phyloP scores from a whole-genome alignment of 2,329 filamentous ascomycete species.

The Pseudogymnoascus sp. region DNA sequence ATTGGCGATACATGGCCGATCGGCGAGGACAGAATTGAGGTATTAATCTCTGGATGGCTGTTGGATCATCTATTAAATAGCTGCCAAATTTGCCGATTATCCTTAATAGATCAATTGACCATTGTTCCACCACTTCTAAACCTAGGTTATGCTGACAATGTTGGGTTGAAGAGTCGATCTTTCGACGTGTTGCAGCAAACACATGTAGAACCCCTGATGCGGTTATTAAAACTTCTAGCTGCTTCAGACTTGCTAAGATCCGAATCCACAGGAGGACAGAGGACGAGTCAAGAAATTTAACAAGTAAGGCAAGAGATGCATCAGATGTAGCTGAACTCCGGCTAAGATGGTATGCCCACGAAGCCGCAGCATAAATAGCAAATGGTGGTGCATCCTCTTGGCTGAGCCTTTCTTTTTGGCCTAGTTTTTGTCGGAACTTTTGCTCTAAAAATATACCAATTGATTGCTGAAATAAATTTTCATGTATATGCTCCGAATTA shows the following conservation, averaged over 20 bases:
- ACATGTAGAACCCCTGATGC: constrained; percentile 24
- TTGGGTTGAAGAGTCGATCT: constrained; percentile 14
- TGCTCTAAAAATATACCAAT: background rate
- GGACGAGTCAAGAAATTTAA: constrained; percentile 22
- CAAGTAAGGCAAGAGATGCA: constrained; percentile 17
- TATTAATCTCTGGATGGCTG: constrained; percentile 33
- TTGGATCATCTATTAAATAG: constrained; percentile 24
- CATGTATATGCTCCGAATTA: background rate
- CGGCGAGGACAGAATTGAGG: constrained; percentile 34
- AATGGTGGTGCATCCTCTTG: constrained; percentile 12
- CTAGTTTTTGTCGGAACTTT: background rate
- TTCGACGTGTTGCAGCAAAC: constrained; percentile 16
- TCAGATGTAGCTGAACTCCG: constrained; percentile 1
- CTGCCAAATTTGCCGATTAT: constrained; percentile 33
- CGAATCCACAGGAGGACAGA: constrained; percentile 32
- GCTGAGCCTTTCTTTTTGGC: background rate
- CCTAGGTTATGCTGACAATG: constrained; percentile 13
- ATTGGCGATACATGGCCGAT: constrained; percentile 31
- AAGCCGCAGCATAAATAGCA: constrained; percentile 22
- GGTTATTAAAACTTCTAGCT: constrained; percentile 25
- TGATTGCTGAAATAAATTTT: background rate
- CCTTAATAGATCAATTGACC: constrained; percentile 32
- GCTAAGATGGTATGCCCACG: constrained; percentile 26
- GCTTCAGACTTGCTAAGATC: constrained; percentile 20
- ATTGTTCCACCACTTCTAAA: constrained; percentile 26